Evolutionary conservation across 805 yeast genomes (phyloP).

Genomic region (Komagataella mondaviorum): DNA sequence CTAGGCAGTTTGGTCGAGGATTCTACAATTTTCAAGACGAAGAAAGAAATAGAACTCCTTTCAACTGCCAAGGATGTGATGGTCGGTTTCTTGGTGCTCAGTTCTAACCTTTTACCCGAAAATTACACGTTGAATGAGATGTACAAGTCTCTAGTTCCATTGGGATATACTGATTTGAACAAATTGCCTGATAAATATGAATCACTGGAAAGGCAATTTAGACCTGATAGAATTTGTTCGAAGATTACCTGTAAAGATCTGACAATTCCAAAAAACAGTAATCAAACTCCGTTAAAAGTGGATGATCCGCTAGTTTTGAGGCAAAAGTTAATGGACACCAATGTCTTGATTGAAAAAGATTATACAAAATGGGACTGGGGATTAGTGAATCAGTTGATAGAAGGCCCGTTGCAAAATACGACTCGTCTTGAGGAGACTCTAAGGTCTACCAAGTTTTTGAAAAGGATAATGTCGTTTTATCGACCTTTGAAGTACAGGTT

Average conservation of each 20-base stretch:
- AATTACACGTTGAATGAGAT: constrained; percentile 29
- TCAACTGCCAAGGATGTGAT: background rate
- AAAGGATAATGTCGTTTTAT: constrained; percentile 72
- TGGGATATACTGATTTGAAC: background rate
- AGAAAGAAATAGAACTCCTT: background rate
- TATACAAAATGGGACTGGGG: constrained; percentile 85
- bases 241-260: background rate
- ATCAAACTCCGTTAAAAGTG: constrained; percentile 35
- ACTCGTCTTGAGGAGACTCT: constrained; percentile 64
- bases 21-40: background rate
- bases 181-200: background rate
- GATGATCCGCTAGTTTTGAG: constrained; percentile 32
- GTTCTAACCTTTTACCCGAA: constrained; percentile 26
- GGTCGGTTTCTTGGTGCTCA: background rate
- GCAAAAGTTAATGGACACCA: constrained; percentile 50
- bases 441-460: constrained; percentile 73
- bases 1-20: background rate
- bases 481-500: constrained; percentile 87
- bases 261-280: constrained; percentile 2
- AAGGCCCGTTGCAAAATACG: constrained; percentile 70
- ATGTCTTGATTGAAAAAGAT: constrained; percentile 66
- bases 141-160: background rate
- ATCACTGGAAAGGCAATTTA: background rate
- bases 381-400: constrained; percentile 52
- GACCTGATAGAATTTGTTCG: background rate